Evolutionary conservation across 148 eudicot species (phyloP), one percentile per base, ranked within the genome.

Genomic region (Amaranthus hypochondriacus): DNA sequence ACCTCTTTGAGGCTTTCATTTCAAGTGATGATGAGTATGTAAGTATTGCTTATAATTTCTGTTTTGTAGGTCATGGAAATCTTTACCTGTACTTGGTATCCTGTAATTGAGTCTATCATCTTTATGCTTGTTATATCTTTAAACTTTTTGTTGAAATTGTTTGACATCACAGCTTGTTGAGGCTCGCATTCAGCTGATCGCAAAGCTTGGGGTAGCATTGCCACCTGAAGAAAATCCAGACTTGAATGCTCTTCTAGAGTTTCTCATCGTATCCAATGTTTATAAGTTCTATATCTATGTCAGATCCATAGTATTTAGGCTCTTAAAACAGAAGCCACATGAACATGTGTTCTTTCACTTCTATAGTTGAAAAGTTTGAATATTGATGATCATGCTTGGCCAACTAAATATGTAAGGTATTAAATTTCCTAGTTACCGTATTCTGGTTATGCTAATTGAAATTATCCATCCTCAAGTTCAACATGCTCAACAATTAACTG

Each of bases 171-270:
- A 94, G 97, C 90, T 91, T 81, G 96, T 94, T 74, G 96, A 94
- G 81, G 82, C 71, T 75, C 96, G 98, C 42, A 83, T 90, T 75
- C 86, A 92, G 75, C 90, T 89, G 76, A 88, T 94, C 60, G 51
- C 68, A 8, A 81, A 86, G 79, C 82, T 94, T 75, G 82, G 66
- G 77, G 86, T 75, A 73, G 82, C 77, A 42, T 75, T 78, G 51
- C 66, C 85, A 8, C 71, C 60, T 73, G 56, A 18, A 49, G 82
- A 77, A 50, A 85, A 83, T 63, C 76, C 83, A 55, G 91, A 87
- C 54, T 70, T 83, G 80, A 76, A 78, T 79, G 80, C 82, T 74
- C 77, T 91, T 68, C 73, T 90, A 47, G 92, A 85, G 48, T 87
- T 86, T 68, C 86, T 92, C 42, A 66, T 73, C 69, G 98, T 94